Base-by-base conservation (phyloP, 2,329 filamentous ascomycete species). In the Fusarium buharicum region DNA sequence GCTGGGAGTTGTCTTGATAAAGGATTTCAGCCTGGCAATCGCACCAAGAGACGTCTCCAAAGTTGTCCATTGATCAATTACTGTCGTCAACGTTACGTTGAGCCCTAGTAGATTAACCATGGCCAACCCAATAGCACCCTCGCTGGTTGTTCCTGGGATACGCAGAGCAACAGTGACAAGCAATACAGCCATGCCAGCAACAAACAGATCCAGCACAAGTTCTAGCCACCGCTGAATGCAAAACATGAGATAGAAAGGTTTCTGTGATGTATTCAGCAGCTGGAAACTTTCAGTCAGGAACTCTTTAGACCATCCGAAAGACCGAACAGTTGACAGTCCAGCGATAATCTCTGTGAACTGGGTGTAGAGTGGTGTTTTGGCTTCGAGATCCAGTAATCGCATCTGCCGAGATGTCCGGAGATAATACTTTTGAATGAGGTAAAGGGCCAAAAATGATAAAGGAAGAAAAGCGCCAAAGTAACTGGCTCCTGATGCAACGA, bases 361-460 rank as follows among this genome's bases (percentile, higher is more conserved):
- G 0, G 81, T 79, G 62, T 81, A 83, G 1, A 85, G 73, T 1
- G 81, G 80, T 1, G 77, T 76, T 54, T 81, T 80, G 20, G 77
- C 73, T 66, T 85, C 83, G 1, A 85, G 70, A 45, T 85, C 83
- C 2, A 85, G 72, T 7, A 82, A 76, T 12, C 83, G 76, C 22
- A 85, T 68, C 62, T 84, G 82, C 0, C 82, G 77, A 0, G 82
- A 84, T 0, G 83, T 85, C 1, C 79, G 76, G 4, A 85, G 74
- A 62, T 85, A 85, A 53, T 78, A 75, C 46, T 77, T 80, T 50
- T 84, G 81, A 6, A 84, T 71, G 1, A 77, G 43, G 55, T 80
- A 83, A 1, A 81, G 59, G 0, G 73, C 70, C 8, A 75, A 50
- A 18, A 82, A 66, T 3, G 79, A 74, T 2, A 78, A 54, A 0